These are phyloP conservation scores for Corchorus olitorius DNA, from an alignment of 345 rosid genomes.

Conservation along the genomic window DNA sequence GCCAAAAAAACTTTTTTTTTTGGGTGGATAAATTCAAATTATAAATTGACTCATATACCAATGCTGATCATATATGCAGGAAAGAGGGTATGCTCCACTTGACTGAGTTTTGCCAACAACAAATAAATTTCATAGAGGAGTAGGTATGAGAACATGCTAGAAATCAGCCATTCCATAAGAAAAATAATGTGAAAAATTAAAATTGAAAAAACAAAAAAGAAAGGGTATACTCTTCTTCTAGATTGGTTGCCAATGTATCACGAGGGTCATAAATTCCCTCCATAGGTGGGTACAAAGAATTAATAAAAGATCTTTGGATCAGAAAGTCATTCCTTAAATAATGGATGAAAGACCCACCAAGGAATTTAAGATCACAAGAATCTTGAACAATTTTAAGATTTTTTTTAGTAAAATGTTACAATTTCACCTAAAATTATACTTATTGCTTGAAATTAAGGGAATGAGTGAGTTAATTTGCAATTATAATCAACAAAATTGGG, in stretches of 20 bases:
- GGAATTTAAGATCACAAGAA: slow-evolving; percentile 33
- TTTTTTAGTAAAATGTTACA: too few relatives aligned
- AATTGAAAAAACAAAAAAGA: not conserved
- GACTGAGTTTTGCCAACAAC: not conserved
- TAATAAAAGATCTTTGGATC: slow-evolving; percentile 8
- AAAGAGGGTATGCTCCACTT: not conserved
- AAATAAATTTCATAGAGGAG: not conserved
- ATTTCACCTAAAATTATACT: too few relatives aligned
- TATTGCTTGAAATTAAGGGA: too few relatives aligned
- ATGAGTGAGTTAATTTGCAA: too few relatives aligned
- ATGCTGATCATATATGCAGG: not conserved
- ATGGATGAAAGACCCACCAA: slow-evolving; percentile 25
- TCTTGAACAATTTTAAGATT: not conserved
- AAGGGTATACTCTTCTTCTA: not conserved
- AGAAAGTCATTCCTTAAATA: slow-evolving; percentile 26
- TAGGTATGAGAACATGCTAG: not conserved
- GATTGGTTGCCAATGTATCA: slow-evolving; percentile 29
- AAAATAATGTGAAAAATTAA: not conserved
- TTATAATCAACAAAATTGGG: too few relatives aligned
- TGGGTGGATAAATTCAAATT: not conserved
- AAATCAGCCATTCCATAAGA: not conserved
- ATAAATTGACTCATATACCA: not conserved
- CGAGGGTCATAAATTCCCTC: slow-evolving; percentile 37
- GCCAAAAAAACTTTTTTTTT: too few relatives aligned
- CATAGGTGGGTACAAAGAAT: slow-evolving; percentile 13